Evolutionary conservation across 768 basidiomycete species (phyloP).

Genomic region (Boletus rubescentipes): DNA sequence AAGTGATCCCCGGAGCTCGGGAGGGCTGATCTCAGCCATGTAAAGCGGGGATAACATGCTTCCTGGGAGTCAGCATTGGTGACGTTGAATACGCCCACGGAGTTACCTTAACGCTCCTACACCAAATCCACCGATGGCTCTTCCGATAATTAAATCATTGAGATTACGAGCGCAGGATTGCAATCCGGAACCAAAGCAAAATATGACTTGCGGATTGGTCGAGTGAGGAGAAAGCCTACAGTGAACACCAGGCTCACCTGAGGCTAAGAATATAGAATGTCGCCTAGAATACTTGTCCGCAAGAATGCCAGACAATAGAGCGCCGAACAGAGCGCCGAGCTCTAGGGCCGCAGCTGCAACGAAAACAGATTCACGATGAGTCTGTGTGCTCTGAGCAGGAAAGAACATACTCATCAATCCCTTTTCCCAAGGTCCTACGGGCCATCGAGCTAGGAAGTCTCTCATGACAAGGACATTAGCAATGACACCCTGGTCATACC

Average conservation of each 20-base stretch:
- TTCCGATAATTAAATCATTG: conserved; percentile 60
- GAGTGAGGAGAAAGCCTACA: background rate
- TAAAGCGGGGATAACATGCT: conserved; percentile 82
- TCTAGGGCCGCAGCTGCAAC: conserved; percentile 70
- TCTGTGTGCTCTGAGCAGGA: background rate
- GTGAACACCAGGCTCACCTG: conserved; percentile 43
- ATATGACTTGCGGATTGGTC: conserved; percentile 48
- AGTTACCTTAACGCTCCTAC: conserved; percentile 71
- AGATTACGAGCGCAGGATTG: conserved; percentile 63
- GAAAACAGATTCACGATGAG: background rate
- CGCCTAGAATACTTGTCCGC: conserved; percentile 70
- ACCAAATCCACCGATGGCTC: conserved; percentile 75
- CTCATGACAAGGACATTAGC: conserved; percentile 84
- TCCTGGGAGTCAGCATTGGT: conserved; percentile 3
- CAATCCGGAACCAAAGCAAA: conserved; percentile 69
- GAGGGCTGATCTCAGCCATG: conserved; percentile 83
- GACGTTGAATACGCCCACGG: conserved; percentile 8
- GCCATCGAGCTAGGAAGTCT: conserved; percentile 69
- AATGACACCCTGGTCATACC: conserved; percentile 85
- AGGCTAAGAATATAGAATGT: conserved; percentile 64
- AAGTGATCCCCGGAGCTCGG: conserved; percentile 75
- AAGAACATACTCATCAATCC: conserved; percentile 68
- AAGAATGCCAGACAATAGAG: conserved; percentile 61
- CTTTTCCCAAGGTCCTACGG: conserved; percentile 67
- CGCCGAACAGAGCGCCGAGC: conserved; percentile 76